Base-by-base conservation (phyloP, 169 alveolate genomes). In the Eimeria brunetti region DNA sequence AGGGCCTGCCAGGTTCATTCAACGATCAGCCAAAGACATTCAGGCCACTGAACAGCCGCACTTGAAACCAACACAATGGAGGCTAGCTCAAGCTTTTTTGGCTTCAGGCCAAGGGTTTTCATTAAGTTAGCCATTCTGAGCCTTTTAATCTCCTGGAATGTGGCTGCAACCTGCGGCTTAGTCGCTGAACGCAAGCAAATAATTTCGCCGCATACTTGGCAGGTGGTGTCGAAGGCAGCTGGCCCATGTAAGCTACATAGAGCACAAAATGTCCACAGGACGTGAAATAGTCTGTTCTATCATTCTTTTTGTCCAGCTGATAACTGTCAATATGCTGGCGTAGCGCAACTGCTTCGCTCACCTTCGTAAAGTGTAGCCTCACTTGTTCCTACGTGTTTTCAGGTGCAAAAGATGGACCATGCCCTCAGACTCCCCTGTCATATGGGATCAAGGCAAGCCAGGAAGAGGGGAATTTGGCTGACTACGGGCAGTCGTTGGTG, bases 171-270 rank as follows among this genome's bases (percentile, higher is more conserved):
- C 5, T n/a, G 60, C 73, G 51, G 56, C 49, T 11, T 27, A 36
- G 90, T 14, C 24, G n/a, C 46, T 46, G 88, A 14, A 18, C 90
- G 75, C 90, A 51, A 56, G 49, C 90, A 83, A 14, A 53, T 9
- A 22, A 83, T 83, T 49, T 51, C 90, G 67, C 73, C 90, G 33
- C 90, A 83, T 56, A n/a, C 46, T 51, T 51, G 75, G 73, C 69
- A 22, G 44, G n/a, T 24, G 46, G 90, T 33, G 9, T 33, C 75
- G 75, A 33, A 4, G 53, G 4, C 75, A 16, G 22, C 75, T 27
- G 88, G 44, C n/a, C 64, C 64, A 24, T 24, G 88, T 78, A 51
- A 78, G 88, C 51, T 36, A 14, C 53, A 2, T 27, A 71, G 30
- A 71, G 4, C 78, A 33, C 3, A n/a, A 0, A 14, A 36, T 38